These are phyloP conservation scores for Jatropha multifida DNA, from an alignment of 441 rosid genomes.

Conservation along the genomic window DNA sequence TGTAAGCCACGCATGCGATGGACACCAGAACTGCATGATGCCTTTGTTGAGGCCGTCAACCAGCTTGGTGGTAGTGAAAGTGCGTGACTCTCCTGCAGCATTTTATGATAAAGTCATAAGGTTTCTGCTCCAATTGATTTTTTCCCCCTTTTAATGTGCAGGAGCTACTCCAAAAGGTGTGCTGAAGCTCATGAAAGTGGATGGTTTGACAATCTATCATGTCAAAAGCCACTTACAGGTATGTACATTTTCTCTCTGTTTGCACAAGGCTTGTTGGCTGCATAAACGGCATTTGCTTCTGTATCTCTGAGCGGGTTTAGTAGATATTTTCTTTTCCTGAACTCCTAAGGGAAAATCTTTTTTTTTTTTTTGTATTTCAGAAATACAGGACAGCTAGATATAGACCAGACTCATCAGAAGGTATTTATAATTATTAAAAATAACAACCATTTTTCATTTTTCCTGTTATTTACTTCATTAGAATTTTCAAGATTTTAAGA, in stretches of 20 bases:
- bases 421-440: slow-evolving; percentile 27
- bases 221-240: slow-evolving; percentile 97
- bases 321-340: slow-evolving; percentile 15
- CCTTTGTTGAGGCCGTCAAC: slow-evolving; percentile 90
- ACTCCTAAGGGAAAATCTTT: slow-evolving; percentile 27
- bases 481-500: not conserved
- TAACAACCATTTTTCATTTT: not conserved
- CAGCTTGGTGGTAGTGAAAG: slow-evolving; percentile 95
- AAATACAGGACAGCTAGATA: slow-evolving; percentile 89
- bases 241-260: slow-evolving; percentile 16
- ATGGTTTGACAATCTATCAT: slow-evolving; percentile 89
- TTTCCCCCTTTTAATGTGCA: slow-evolving; percentile 29
- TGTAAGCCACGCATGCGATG: slow-evolving; percentile 94
- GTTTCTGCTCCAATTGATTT: slow-evolving; percentile 25
- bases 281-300: slow-evolving; percentile 9
- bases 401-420: slow-evolving; percentile 78
- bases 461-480: not conserved
- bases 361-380: slow-evolving; percentile 49
- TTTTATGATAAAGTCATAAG: not conserved
- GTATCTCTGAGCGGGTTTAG: slow-evolving; percentile 1
- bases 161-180: slow-evolving; percentile 97
- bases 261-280: not conserved
- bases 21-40: slow-evolving; percentile 95
- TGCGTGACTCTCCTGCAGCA: slow-evolving; percentile 30
- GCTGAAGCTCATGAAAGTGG: slow-evolving; percentile 86